Evolutionary conservation across 176 grass and related monocot species (phyloP), one percentile per base, ranked within the genome.

Genomic region (Juncus effusus): DNA sequence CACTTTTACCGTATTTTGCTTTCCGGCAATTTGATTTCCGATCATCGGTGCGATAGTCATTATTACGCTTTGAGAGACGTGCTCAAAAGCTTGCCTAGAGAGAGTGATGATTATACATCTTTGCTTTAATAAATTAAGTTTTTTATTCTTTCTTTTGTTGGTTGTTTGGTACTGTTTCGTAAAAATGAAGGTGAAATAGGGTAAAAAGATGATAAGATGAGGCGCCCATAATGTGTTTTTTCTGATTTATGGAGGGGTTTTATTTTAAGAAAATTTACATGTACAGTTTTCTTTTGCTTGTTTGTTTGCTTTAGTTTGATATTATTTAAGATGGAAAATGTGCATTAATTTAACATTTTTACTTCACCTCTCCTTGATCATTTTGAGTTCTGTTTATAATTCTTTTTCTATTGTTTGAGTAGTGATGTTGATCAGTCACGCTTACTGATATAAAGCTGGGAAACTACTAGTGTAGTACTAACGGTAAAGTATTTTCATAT

Each of bases 41-140:
- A 97, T 73, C 93, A 97, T 76, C 88, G 68, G 81, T 92, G 88
- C 0, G 82, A 97, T 60, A 96, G 68, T 69, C 86, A 91, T 66
- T 81, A 88, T 41, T 88, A 69, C 10, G 92, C 87, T 0, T 65
- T 91, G 61, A 77, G 92, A 19, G 87, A 96, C n/a, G 92, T 96
- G 54, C 82, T 96, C 56, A 96, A 96, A 74, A 77, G 74, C 13
- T 16, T 84, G 62, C 80, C 74, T 36, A 40, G 38, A 10, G 64
- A 28, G 19, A 28, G 74, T 60, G 45, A 65, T 68, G 75, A 77
- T 47, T 47, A 54, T 15, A 54, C 51, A 12, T 6, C 63, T 54
- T 47, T 13, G 7, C 59, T 64, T 62, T 16, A 40, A 16, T 40
- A 28, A 71, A 16, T 13, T 44, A 59, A 38, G 5, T 5, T 47